phyloP scores from a whole-genome alignment of 2,329 filamentous ascomycete species.

The Paecilomyces variotii region DNA sequence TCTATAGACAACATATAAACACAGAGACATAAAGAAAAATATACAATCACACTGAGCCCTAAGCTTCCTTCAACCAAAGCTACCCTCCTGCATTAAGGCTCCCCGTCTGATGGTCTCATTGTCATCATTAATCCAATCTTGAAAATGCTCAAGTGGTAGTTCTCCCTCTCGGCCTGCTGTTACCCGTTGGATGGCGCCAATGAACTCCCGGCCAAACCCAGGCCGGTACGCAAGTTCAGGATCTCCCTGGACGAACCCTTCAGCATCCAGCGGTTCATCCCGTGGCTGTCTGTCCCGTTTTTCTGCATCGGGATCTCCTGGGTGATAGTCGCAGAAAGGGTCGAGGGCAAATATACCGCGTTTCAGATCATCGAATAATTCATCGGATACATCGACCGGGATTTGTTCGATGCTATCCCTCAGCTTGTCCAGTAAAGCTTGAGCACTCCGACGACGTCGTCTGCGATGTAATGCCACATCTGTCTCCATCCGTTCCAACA shows the following conservation, averaged over 20 bases:
- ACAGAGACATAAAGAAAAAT: background rate
- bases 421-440: slow-evolving; percentile 15
- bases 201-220: slow-evolving; percentile 8
- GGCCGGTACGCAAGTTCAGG: slow-evolving; percentile 6
- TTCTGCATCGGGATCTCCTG: slow-evolving; percentile 19
- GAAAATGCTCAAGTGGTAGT: background rate
- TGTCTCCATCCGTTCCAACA: slow-evolving; percentile 18
- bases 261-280: slow-evolving; percentile 1
- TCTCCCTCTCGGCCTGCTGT: background rate
- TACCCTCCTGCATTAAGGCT: background rate
- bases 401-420: slow-evolving; percentile 17
- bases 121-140: background rate
- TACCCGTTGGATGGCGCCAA: slow-evolving; percentile 4
- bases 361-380: slow-evolving; percentile 23
- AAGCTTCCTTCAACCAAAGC: background rate
- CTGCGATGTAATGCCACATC: slow-evolving; percentile 14
- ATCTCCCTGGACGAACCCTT: slow-evolving; percentile 5
- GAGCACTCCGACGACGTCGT: slow-evolving; percentile 15
- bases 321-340: slow-evolving; percentile 22
- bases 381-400: slow-evolving; percentile 19
- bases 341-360: slow-evolving; percentile 23
- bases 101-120: background rate
- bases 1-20: background rate
- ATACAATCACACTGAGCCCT: background rate
- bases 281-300: slow-evolving; percentile 11